Evolutionary conservation across 1,284 basidiomycete genomes (phyloP).

Genomic region (Leccinum fuscescens): DNA sequence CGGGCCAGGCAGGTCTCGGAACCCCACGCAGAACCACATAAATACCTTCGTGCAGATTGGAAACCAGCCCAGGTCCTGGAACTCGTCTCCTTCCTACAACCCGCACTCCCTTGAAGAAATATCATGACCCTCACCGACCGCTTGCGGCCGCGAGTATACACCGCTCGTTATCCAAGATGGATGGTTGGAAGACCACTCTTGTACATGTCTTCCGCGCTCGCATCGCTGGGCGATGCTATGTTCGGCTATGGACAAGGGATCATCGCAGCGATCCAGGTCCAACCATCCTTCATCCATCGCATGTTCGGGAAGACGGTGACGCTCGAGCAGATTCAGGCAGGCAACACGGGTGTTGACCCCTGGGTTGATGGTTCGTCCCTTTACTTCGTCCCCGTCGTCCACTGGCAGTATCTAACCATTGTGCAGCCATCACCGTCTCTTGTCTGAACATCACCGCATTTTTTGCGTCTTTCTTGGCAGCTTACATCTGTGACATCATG

Average conservation of each 20-base stretch:
- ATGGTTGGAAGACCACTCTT: slow-evolving; percentile 51
- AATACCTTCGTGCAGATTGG: slow-evolving; percentile 16
- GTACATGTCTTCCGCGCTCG: slow-evolving; percentile 48
- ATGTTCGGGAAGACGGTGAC: slow-evolving; percentile 48
- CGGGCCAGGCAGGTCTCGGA: slow-evolving; percentile 18
- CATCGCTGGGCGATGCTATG: slow-evolving; percentile 54
- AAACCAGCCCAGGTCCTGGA: not conserved
- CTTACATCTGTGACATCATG: slow-evolving; percentile 49
- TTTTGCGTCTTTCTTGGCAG: slow-evolving; percentile 43
- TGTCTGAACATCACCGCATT: slow-evolving; percentile 52
- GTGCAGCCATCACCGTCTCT: slow-evolving; percentile 50
- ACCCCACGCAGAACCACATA: slow-evolving; percentile 14
- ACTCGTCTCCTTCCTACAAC: not conserved
- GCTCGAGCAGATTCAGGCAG: slow-evolving; percentile 41
- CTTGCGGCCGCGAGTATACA: slow-evolving; percentile 38
- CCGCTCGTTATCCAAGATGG: slow-evolving; percentile 49
- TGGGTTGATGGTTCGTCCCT: slow-evolving; percentile 41
- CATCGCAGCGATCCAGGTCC: slow-evolving; percentile 51
- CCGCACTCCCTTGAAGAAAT: slow-evolving; percentile 14
- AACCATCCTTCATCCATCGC: slow-evolving; percentile 48
- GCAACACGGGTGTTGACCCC: slow-evolving; percentile 45
- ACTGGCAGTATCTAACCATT: not conserved
- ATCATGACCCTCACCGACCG: slow-evolving; percentile 29
- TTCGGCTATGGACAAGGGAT: slow-evolving; percentile 57
- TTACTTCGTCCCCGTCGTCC: slow-evolving; percentile 1